Evolutionary conservation across 805 yeast species (phyloP), one percentile per base, ranked within the genome.

Genomic region (Pichia insulana): DNA sequence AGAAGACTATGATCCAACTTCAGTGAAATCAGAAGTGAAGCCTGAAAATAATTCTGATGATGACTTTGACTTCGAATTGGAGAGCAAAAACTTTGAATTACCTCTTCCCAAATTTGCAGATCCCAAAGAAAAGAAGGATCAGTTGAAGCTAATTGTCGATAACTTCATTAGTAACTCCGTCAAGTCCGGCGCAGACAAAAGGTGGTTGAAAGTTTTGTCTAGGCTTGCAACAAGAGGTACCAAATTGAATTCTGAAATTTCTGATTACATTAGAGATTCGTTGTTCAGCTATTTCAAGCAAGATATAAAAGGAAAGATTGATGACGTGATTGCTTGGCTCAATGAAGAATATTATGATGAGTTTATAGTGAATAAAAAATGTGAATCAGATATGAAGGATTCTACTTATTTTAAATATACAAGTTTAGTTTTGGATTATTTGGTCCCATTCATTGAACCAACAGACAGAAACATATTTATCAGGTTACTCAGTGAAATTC

Each of bases 281-380:
- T 64, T 92, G 10, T 80, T 82, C 46, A 77, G 79, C 15, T 84
- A 82, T 56, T 80, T 87, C 42, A 68, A 85, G 53, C 79, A 72
- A 10, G 85, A 83, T 55, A 78, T 89, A 52, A 82, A 82, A 42
- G 69, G 67, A 9, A 68, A 90, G 30, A 70, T 89, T 11, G 94
- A 85, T 45, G 63, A 81, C 30, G 78, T 87, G 16, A 78, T 90
- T 31, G 88, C 83, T 48, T 92, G 99, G 99, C 65, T 92, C 42
- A 89, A 83, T 54, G 98, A 92, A 62, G 98, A 92, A 60, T 92
- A 96, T 39, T 59, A 56, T 42, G 42, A 94, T 80, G 76, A 63
- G 68, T 76, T 38, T 84, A 80, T 54, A 45, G 50, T 51, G 36
- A 41, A 51, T 25, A 32, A 46, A n/a, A 45, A 51, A 30, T 20